Conservation (phyloP, 345 rosid genomes). For the Cochlearia excelsa region DNA sequence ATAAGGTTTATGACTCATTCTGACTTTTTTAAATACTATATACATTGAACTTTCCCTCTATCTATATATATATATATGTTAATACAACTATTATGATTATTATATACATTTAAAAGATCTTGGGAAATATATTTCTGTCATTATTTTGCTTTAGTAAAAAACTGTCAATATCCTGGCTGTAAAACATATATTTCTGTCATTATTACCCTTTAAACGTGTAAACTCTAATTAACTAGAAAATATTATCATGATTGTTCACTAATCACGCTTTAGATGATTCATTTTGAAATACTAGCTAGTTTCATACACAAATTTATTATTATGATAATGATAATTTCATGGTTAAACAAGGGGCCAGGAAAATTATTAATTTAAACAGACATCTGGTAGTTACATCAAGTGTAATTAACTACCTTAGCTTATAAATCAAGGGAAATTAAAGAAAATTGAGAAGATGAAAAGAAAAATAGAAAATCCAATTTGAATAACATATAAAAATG, state of each 20-base stretch:
- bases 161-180: too few species aligned
- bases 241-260: slow-evolving; percentile 8
- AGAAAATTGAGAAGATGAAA: neutral
- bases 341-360: slow-evolving; percentile 23
- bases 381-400: slow-evolving; percentile 18
- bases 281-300: neutral
- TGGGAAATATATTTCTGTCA: neutral
- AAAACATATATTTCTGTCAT: too few species aligned
- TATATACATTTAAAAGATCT: neutral
- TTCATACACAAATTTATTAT: neutral
- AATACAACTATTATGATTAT: neutral
- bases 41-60: neutral
- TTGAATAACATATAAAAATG: neutral
- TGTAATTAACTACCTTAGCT: slow-evolving; percentile 23
- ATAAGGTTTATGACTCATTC: neutral
- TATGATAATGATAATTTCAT: slow-evolving; percentile 19
- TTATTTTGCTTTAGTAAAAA: neutral
- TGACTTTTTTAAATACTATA: neutral
- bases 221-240: neutral
- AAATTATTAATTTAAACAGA: slow-evolving; percentile 21
- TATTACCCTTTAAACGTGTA: too few species aligned
- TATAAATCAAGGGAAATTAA: slow-evolving; percentile 21
- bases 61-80: neutral
- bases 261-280: slow-evolving; percentile 8
- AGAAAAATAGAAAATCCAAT: neutral